Evolutionary conservation across 139 green algal genomes (phyloP), one percentile per base, ranked within the genome.

Genomic region (Tetratostichococcus sp.): DNA sequence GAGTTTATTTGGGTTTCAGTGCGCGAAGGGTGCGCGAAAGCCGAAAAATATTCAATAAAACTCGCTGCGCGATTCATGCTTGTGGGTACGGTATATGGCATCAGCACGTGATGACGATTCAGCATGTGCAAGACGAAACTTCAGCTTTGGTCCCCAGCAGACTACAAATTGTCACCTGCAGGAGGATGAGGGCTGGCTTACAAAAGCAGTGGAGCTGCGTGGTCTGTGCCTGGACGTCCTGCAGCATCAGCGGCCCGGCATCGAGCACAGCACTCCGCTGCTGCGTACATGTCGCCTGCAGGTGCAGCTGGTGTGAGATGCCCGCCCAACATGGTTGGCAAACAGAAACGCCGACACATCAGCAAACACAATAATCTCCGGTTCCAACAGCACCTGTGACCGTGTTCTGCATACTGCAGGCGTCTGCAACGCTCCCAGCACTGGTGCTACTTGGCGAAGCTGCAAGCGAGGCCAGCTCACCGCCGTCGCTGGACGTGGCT

Each of bases 101-200:
- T n/a, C n/a, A n/a, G n/a, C n/a, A n/a, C n/a, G n/a, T n/a, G n/a
- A n/a, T n/a, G n/a, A n/a, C n/a, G n/a, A n/a, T n/a, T n/a, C n/a
- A n/a, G n/a, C n/a, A n/a, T n/a, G n/a, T n/a, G n/a, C n/a, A n/a
- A n/a, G n/a, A n/a, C n/a, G n/a, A n/a, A n/a, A n/a, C n/a, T n/a
- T n/a, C n/a, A n/a, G n/a, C n/a, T n/a, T n/a, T n/a, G n/a, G n/a
- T n/a, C n/a, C n/a, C n/a, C 50, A 62, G 50, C 14, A 26, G 11
- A 62, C 2, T 28, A 26, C 50, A 23, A 2, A 25, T 26, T 17
- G 11, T 62, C 17, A n/a, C 19, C 0, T 71, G 68, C 75, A 86
- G 77, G 72, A 82, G 4, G 73, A 79, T 0, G 76, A 87, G 30
- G 73, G 77, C 6, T 89, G 84, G 84, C 62, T 89, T 30, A 86